These are phyloP conservation scores for Pseudoperonospora humuli DNA, from an alignment of 352 stramenopile genomes.

Conservation along the genomic window DNA sequence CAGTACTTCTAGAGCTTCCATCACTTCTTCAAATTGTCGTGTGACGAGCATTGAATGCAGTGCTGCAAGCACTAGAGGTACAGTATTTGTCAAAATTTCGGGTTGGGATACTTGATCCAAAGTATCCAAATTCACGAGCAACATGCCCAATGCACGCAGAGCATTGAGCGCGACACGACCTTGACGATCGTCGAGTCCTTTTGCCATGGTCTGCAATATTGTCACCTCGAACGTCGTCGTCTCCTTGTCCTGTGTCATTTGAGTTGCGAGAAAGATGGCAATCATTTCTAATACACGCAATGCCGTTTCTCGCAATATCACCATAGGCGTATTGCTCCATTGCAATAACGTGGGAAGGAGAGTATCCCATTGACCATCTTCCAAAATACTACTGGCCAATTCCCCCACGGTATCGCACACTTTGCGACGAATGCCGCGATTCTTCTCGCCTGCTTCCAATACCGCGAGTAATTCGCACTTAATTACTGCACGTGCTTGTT, in stretches of 20 bases:
- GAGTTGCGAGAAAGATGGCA: slow-evolving; percentile 54
- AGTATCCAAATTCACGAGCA: slow-evolving; percentile 67
- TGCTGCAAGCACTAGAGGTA: slow-evolving; percentile 45
- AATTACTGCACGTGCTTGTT: slow-evolving; percentile 32
- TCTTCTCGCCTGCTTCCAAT: slow-evolving; percentile 42
- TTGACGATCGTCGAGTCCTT: slow-evolving; percentile 41
- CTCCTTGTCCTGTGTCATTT: slow-evolving; percentile 35
- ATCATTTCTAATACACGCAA: slow-evolving; percentile 78
- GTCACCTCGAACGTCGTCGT: slow-evolving; percentile 36
- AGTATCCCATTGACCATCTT: slow-evolving; percentile 74
- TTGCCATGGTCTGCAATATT: slow-evolving; percentile 42
- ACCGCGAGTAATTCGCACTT: slow-evolving; percentile 62
- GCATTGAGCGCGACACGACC: slow-evolving; percentile 66
- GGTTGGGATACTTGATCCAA: slow-evolving; percentile 43
- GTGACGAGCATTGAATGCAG: slow-evolving; percentile 45
- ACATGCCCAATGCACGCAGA: slow-evolving; percentile 59
- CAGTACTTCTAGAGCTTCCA: slow-evolving; percentile 74
- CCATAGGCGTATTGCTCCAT: slow-evolving; percentile 42
- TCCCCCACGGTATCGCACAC: slow-evolving; percentile 82
- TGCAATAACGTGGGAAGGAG: slow-evolving; percentile 60
- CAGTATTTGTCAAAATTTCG: slow-evolving; percentile 39
- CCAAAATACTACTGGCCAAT: slow-evolving; percentile 66
- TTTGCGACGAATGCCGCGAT: slow-evolving; percentile 75
- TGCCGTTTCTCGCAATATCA: slow-evolving; percentile 56
- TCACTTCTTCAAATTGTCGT: slow-evolving; percentile 57